A percentile compares a stretch with the other conserved stretches of the same genome.
Conservation (phyloP, 1,284 basidiomycete species). For the Ustilago curta region DNA sequence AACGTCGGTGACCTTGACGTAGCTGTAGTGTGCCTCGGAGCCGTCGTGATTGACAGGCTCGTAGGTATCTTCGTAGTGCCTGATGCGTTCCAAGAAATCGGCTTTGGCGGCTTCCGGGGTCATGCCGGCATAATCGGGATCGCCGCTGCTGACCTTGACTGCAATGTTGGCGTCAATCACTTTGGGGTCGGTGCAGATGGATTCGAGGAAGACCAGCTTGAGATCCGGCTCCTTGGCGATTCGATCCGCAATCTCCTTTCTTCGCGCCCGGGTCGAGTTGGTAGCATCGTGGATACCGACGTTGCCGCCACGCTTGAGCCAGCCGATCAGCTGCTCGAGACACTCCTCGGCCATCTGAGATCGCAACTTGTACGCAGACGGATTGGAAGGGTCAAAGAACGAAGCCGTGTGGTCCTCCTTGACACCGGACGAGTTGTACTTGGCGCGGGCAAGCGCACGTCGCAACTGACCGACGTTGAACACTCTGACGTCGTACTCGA, state of each 20-base stretch:
- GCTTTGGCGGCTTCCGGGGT: constrained; percentile 83
- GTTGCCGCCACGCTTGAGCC: constrained; percentile 92
- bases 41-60: constrained; percentile 78
- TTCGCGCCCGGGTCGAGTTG: constrained; percentile 83
- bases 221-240: constrained; percentile 91
- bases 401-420: constrained; percentile 89
- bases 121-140: constrained; percentile 95
- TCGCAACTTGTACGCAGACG: constrained; percentile 80
- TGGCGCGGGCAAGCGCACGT: constrained; percentile 84
- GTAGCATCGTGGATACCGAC: constrained; percentile 99
- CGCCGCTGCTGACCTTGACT: constrained; percentile 92
- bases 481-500: constrained; percentile 97
- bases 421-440: constrained; percentile 77
- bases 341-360: constrained; percentile 91
- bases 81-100: constrained; percentile 92
- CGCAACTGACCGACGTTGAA: constrained; percentile 98
- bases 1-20: constrained; percentile 70
- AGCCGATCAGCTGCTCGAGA: constrained; percentile 91
- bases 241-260: constrained; percentile 81
- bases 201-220: constrained; percentile 92
- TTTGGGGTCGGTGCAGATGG: constrained; percentile 90
- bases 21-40: constrained; percentile 77
- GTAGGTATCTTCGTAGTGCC: constrained; percentile 94
- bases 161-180: constrained; percentile 95
- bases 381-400: constrained; percentile 91